Base-by-base conservation (phyloP, 768 basidiomycete genomes). In the Suillus occidentalis region DNA sequence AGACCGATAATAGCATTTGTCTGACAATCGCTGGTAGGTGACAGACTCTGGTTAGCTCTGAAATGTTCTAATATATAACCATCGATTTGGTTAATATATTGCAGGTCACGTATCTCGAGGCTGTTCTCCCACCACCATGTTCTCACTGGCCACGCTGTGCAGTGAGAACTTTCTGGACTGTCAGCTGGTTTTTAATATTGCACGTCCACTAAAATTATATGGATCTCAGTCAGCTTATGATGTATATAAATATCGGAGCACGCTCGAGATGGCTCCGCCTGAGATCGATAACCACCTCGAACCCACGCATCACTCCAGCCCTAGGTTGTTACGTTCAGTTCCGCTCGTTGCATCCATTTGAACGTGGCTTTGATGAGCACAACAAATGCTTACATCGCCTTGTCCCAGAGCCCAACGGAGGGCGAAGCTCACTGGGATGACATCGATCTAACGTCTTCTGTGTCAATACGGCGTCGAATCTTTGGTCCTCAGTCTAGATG, bases 111-210 rank as follows among this genome's bases (percentile, higher is more conserved):
- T 39, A 39, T 39, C 36, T 58, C 37, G 37, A 39, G 9, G 22
- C 7, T 25, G 22, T 39, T 57, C 37, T 57, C 37, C 13, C 37
- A 56, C 36, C n/a, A 56, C 12, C 36, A 59, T 28, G 12, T 18
- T 20, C 18, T 40, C 57, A 58, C 18, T 25, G 57, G 25, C 6
- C 16, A 58, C 37, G n/a, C 28, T 28, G 25, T 1, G 6, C 18
- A 25, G 18, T 42, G 57, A 40, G 22, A 59, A 40, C 10, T 40
- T 42, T 59, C 25, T 25, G 10, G 16, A 59, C 20, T 6, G 25
- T 59, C 57, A 40, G 25, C 57, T 58, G 39, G 39, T 25, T 40
- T 53, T 58, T 58, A 40, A 40, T 40, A 39, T 28, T 58, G 57
- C 25, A 40, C 39, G 14, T 28, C 9, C 18, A 28, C 57, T 59